Evolutionary conservation across 1,284 basidiomycete species (phyloP).

Genomic region (Heterobasidion annosum): DNA sequence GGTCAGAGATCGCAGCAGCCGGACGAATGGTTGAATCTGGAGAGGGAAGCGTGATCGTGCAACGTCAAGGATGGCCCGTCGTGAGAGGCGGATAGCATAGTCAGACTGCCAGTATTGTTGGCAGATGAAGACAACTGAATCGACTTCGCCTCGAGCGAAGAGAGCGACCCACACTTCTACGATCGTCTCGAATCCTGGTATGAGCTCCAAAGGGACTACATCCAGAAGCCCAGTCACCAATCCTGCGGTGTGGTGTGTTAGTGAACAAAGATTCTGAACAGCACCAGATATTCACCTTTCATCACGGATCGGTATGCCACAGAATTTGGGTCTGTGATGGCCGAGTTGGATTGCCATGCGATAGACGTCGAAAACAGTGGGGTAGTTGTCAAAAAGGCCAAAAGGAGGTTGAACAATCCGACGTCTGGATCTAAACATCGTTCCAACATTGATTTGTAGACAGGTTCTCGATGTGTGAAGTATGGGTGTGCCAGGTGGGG

Average conservation of each 20-base stretch:
- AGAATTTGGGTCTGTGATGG: conserved; percentile 70
- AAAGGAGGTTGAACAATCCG: conserved; percentile 48
- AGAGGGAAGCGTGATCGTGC: conserved; percentile 77
- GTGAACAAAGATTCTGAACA: not conserved
- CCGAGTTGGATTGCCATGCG: conserved; percentile 58
- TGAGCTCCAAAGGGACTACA: conserved; percentile 61
- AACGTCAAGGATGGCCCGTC: conserved; percentile 73
- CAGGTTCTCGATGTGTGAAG: conserved; percentile 46
- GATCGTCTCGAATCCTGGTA: conserved; percentile 64
- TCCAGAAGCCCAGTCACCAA: conserved; percentile 67
- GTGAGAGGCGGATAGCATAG: conserved; percentile 48
- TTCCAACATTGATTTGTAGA: conserved; percentile 43
- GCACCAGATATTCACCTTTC: conserved; percentile 49
- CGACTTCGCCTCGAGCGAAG: conserved; percentile 70
- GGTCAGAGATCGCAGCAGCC: conserved; percentile 70
- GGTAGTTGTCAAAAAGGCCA: conserved; percentile 51
- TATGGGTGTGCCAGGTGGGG: conserved; percentile 31
- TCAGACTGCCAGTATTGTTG: conserved; percentile 73
- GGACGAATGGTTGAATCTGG: conserved; percentile 60
- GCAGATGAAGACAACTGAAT: conserved; percentile 62
- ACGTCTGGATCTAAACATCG: conserved; percentile 44
- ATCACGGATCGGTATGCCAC: conserved; percentile 77
- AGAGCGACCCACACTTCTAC: conserved; percentile 74
- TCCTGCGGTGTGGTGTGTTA: conserved; percentile 29
- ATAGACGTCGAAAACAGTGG: conserved; percentile 67